A percentile compares a stretch with the other conserved stretches of the same genome.
Conservation (phyloP, 257 asterid species). For the Penstemon newberryi region DNA sequence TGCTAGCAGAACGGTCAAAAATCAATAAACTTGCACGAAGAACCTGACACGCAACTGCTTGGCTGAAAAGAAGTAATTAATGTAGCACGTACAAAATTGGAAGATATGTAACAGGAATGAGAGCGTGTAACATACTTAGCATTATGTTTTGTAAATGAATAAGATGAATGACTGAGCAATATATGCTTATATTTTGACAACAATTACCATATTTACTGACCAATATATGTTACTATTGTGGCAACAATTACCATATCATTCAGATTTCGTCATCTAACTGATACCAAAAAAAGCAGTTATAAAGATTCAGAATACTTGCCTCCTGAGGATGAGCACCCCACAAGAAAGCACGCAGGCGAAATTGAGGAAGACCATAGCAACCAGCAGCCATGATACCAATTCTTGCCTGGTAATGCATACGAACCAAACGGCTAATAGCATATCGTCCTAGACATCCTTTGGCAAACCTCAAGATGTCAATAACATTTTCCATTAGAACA, state of each 20-base stretch:
- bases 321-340: constrained; percentile 54
- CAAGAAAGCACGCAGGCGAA: constrained; percentile 49
- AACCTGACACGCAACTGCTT: constrained; percentile 4
- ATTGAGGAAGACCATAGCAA: constrained; percentile 58
- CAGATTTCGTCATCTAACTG: neutral
- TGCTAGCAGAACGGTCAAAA: constrained; percentile 28
- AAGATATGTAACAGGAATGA: neutral
- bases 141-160: neutral
- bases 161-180: neutral
- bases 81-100: neutral
- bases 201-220: neutral
- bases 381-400: constrained; percentile 64
- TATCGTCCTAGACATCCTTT: constrained; percentile 52
- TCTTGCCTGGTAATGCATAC: constrained; percentile 55
- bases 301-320: constrained; percentile 34
- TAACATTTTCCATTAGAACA: constrained; percentile 56
- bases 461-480: constrained; percentile 53
- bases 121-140: neutral
- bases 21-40: constrained; percentile 4
- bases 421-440: constrained; percentile 49
- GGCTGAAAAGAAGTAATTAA: neutral
- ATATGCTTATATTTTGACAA: neutral
- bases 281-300: neutral
- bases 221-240: neutral
- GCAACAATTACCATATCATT: neutral